A percentile compares a stretch with the other conserved stretches of the same genome.
Conservation (phyloP, 257 asterid species). For the Fraxinus quadrangulata region DNA sequence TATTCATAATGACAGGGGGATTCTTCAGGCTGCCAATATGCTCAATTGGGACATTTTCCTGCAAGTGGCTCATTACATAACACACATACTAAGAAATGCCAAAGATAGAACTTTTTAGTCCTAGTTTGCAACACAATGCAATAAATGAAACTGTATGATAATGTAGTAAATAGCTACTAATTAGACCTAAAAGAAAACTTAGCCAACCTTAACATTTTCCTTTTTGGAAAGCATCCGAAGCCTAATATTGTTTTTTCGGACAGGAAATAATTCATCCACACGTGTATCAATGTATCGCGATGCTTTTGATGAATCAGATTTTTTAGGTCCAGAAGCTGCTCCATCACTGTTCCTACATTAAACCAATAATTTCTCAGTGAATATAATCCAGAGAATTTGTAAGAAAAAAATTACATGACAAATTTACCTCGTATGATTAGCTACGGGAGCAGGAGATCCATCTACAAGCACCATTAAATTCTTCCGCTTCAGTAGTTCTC, state of each 20-base stretch:
- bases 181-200: slow-evolving; percentile 17
- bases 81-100: not conserved
- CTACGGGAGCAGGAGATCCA: slow-evolving; percentile 44
- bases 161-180: not conserved
- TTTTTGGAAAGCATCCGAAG: slow-evolving; percentile 52
- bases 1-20: slow-evolving; percentile 35
- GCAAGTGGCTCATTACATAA: slow-evolving; percentile 32
- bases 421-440: slow-evolving; percentile 46
- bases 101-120: not conserved
- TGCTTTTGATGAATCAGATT: slow-evolving; percentile 49
- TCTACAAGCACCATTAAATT: slow-evolving; percentile 42
- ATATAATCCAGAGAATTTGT: not conserved
- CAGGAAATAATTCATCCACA: slow-evolving; percentile 64
- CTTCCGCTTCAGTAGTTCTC: slow-evolving; percentile 72
- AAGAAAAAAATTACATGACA: slow-evolving; percentile 9
- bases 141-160: not conserved
- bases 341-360: slow-evolving; percentile 52
- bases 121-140: not conserved
- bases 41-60: slow-evolving; percentile 49
- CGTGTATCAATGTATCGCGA: slow-evolving; percentile 57
- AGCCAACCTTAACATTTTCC: slow-evolving; percentile 59
- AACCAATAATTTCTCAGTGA: slow-evolving; percentile 21
- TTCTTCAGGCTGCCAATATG: slow-evolving; percentile 30
- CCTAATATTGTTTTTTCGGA: slow-evolving; percentile 56
- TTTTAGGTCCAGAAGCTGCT: slow-evolving; percentile 44